phyloP scores from a whole-genome alignment of 2,329 filamentous ascomycete species.

The Geosmithia flava region DNA sequence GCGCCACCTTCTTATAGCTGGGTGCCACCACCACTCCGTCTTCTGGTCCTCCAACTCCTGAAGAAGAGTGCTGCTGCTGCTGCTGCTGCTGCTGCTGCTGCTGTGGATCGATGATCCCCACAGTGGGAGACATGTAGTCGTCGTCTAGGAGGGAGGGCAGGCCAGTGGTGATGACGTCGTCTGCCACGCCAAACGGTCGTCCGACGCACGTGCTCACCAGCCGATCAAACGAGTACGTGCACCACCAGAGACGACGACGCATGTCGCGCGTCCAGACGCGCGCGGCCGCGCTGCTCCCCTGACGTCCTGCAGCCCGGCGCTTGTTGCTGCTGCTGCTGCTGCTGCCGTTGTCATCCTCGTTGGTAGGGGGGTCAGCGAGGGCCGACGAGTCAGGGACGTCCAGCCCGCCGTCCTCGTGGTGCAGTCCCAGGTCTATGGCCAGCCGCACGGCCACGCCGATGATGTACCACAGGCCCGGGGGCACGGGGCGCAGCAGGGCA shows the following conservation, averaged over 20 bases:
- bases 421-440: conserved; percentile 81
- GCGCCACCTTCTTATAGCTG: conserved; percentile 81
- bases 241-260: conserved; percentile 87
- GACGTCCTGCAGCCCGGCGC: conserved; percentile 7
- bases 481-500: conserved; percentile 79
- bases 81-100: not conserved
- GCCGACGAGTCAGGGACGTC: conserved; percentile 28
- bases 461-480: conserved; percentile 94
- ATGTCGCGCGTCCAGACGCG: conserved; percentile 80
- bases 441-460: conserved; percentile 85
- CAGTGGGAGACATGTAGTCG: conserved; percentile 62
- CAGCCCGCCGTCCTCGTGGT: conserved; percentile 81
- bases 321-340: too few species aligned
- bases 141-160: conserved; percentile 86
- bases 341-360: conserved; percentile 18
- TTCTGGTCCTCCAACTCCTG: too few species aligned
- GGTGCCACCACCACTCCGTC: conserved; percentile 45
- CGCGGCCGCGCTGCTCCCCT: conserved; percentile 26
- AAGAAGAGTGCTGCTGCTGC: not conserved
- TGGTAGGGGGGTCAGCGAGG: conserved; percentile 16
- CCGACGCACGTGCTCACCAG: conserved; percentile 91
- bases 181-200: conserved; percentile 86
- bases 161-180: conserved; percentile 90
- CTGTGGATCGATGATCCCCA: conserved; percentile 56
- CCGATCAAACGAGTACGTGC: conserved; percentile 89